Percentiles rank a stretch among this genome's conserved stretches.
These are phyloP conservation scores for Biscogniauxia mediterranea DNA, from an alignment of 2,329 filamentous ascomycete genomes.

Conservation along the genomic window DNA sequence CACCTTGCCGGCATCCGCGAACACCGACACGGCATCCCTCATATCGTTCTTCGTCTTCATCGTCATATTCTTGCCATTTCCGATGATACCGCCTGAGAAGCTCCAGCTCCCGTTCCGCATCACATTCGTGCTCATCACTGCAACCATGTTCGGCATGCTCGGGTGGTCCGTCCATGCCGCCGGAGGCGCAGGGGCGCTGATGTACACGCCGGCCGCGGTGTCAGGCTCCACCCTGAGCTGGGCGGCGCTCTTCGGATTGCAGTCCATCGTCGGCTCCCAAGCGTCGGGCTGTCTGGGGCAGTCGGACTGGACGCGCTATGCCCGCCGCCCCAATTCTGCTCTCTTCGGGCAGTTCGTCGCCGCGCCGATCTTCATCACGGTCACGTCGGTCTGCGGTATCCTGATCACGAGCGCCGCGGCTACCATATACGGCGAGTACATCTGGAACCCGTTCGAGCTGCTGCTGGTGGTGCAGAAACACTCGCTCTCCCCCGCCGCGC, in stretches of 20 bases:
- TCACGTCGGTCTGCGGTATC: slow-evolving; percentile 37
- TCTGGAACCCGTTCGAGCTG: slow-evolving; percentile 40
- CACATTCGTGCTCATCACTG: slow-evolving; percentile 28
- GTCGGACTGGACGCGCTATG: slow-evolving; percentile 35
- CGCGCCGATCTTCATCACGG: slow-evolving; percentile 34
- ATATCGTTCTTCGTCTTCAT: neutral
- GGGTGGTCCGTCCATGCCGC: slow-evolving; percentile 30
- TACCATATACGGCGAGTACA: slow-evolving; percentile 33
- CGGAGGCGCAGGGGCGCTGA: slow-evolving; percentile 13
- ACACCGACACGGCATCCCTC: neutral
- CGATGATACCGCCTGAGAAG: neutral
- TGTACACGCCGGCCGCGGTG: slow-evolving; percentile 20
- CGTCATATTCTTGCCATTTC: neutral
- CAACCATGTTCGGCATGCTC: slow-evolving; percentile 33
- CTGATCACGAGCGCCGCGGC: slow-evolving; percentile 36
- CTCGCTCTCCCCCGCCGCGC: slow-evolving; percentile 25
- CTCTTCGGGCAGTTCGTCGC: slow-evolving; percentile 28
- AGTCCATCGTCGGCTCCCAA: slow-evolving; percentile 30
- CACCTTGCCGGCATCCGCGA: neutral
- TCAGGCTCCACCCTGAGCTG: slow-evolving; percentile 22
- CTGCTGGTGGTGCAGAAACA: slow-evolving; percentile 35
- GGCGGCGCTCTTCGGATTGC: slow-evolving; percentile 31
- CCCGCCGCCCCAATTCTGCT: slow-evolving; percentile 25
- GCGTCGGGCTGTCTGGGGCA: slow-evolving; percentile 30
- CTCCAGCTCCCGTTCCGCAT: neutral